Conservation (phyloP, 1,139 yeast species). For the Zhuliangozyma blackwelliae region DNA sequence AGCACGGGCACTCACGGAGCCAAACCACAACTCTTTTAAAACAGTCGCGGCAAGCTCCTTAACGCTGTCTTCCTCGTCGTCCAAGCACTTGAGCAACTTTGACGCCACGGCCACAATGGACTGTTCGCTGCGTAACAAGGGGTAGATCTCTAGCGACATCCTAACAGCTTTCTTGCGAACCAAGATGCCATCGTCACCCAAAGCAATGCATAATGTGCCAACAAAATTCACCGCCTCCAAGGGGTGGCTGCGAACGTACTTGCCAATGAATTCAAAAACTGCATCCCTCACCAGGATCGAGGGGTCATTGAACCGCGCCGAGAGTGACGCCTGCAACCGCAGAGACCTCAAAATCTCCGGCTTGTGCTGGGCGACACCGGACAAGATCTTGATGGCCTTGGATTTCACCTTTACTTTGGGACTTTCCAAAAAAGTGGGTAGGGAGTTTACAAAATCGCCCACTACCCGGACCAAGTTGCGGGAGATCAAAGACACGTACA, state of each 20-base stretch:
- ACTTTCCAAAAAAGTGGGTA: slow-evolving; percentile 47
- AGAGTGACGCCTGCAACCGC: slow-evolving; percentile 49
- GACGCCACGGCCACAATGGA: slow-evolving; percentile 45
- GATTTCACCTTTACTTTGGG: slow-evolving; percentile 58
- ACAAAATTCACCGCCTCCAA: slow-evolving; percentile 46
- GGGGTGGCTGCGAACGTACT: slow-evolving; percentile 44
- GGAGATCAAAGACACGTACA: no score
- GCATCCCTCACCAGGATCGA: slow-evolving; percentile 78
- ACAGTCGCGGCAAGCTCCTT: slow-evolving; percentile 39
- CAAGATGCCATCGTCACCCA: slow-evolving; percentile 56
- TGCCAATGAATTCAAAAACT: slow-evolving; percentile 60
- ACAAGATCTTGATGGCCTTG: slow-evolving; percentile 58
- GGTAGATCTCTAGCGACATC: slow-evolving; percentile 48
- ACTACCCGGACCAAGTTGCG: slow-evolving; percentile 34
- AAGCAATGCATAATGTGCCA: slow-evolving; percentile 44
- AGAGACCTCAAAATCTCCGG: slow-evolving; percentile 46
- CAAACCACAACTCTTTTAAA: slow-evolving; percentile 46
- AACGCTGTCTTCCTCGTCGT: slow-evolving; percentile 67
- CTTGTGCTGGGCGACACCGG: slow-evolving; percentile 44
- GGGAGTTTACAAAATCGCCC: slow-evolving; percentile 48
- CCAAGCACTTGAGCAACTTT: slow-evolving; percentile 49
- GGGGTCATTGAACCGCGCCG: slow-evolving; percentile 49
- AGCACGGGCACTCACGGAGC: not conserved
- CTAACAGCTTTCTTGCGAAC: slow-evolving; percentile 63
- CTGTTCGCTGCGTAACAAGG: slow-evolving; percentile 21